These are phyloP conservation scores for Anisodus tanguticus DNA, from an alignment of 257 asterid genomes.

Conservation along the genomic window DNA sequence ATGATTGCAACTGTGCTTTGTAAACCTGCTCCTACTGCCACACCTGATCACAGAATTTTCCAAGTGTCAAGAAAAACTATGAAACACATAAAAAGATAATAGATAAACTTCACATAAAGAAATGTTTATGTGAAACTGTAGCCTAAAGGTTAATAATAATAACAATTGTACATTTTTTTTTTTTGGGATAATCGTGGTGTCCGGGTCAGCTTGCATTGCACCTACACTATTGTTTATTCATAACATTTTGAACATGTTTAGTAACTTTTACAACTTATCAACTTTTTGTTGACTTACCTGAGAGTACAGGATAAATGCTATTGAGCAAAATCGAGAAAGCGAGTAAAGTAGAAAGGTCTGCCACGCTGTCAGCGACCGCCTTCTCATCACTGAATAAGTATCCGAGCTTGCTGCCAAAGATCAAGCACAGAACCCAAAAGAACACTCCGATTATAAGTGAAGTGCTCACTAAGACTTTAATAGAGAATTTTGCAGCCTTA, in stretches of 20 bases:
- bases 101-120: background rate
- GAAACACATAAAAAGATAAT: background rate
- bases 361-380: conserved; percentile 52
- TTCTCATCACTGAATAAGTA: conserved; percentile 56
- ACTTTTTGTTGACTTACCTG: conserved; percentile 46
- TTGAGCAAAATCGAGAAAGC: conserved; percentile 67
- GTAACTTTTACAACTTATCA: background rate
- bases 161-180: background rate
- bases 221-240: too few relatives aligned
- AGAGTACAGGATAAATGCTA: conserved; percentile 71
- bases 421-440: conserved; percentile 54
- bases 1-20: conserved; percentile 72
- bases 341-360: conserved; percentile 63
- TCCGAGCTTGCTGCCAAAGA: conserved; percentile 61
- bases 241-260: background rate
- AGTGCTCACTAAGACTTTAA: conserved; percentile 59
- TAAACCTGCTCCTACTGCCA: conserved; percentile 85
- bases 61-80: background rate
- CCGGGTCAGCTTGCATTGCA: too few relatives aligned
- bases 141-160: too few relatives aligned
- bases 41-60: conserved; percentile 50
- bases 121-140: too few relatives aligned
- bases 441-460: conserved; percentile 50
- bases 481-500: conserved; percentile 65
- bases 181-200: too few relatives aligned